Percentiles rank a stretch among this genome's conserved stretches.
Evolutionary conservation across 1,284 basidiomycete species (phyloP).

Genomic region (Hymenochaete sp.): DNA sequence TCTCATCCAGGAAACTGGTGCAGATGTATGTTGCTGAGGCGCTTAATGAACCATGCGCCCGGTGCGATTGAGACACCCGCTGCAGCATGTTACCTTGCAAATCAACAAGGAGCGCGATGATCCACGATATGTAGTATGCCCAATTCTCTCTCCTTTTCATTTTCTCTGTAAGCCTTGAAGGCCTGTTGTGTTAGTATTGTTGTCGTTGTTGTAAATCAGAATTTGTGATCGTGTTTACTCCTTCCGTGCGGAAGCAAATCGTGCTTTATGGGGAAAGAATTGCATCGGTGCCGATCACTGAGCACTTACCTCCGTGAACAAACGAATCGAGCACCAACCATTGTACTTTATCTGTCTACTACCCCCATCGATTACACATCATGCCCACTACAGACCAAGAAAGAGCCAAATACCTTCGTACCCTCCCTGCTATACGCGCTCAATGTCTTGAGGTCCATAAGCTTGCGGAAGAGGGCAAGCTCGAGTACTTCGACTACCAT

Average conservation of each 20-base stretch:
- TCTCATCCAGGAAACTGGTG: not conserved
- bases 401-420: conserved; percentile 70
- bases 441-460: conserved; percentile 73
- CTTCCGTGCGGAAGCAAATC: too few relatives aligned
- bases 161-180: conserved; percentile 2
- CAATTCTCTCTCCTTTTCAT: too few relatives aligned
- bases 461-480: conserved; percentile 62
- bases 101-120: conserved; percentile 15
- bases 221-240: too few relatives aligned
- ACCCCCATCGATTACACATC: conserved; percentile 3
- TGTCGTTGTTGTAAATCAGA: too few relatives aligned
- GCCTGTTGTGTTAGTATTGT: too few relatives aligned
- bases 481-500: conserved; percentile 84
- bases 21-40: not conserved
- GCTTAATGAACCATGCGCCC: conserved; percentile 5
- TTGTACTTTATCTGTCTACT: conserved; percentile 1
- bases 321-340: not conserved
- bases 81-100: not conserved
- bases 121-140: not conserved
- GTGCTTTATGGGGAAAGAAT: not conserved
- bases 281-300: conserved; percentile 1
- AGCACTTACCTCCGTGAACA: not conserved
- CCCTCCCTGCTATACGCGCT: conserved; percentile 81
- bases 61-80: not conserved
- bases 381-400: conserved; percentile 19